A percentile compares a stretch with the other conserved stretches of the same genome.
Evolutionary conservation across 2,329 filamentous ascomycete genomes (phyloP).

Genomic region (Aspergillus sojae): DNA sequence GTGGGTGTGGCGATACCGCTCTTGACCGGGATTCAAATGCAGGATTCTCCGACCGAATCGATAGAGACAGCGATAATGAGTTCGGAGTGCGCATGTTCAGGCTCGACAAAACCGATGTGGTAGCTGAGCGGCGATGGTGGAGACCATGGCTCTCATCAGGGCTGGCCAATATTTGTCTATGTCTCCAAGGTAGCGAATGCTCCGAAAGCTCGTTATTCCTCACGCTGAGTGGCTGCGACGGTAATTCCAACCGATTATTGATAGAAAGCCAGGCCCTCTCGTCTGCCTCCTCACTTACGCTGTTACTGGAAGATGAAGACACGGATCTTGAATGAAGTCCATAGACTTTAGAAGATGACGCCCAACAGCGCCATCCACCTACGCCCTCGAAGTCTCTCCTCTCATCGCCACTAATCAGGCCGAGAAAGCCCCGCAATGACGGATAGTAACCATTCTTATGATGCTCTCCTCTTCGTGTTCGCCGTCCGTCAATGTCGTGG

Average conservation of each 20-base stretch:
- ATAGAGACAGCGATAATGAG: conserved; percentile 21
- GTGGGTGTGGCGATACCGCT: conserved; percentile 22
- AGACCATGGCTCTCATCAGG: conserved; percentile 11
- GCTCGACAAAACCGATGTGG: conserved; percentile 32
- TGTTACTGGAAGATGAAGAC: conserved; percentile 29
- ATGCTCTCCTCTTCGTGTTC: conserved; percentile 19
- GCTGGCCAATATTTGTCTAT: conserved; percentile 1
- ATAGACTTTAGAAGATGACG: conserved; percentile 21
- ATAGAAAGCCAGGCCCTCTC: conserved; percentile 43
- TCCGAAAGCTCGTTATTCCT: conserved; percentile 15
- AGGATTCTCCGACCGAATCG: conserved; percentile 20
- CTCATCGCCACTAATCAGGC: conserved; percentile 35
- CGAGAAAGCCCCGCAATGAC: conserved; percentile 23
- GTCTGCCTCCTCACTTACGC: conserved; percentile 30
- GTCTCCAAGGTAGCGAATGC: conserved; percentile 14
- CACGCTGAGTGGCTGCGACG: conserved; percentile 31
- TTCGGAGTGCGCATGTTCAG: conserved; percentile 12
- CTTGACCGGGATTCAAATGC: conserved; percentile 16
- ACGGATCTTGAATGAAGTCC: conserved; percentile 25
- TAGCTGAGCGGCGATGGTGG: conserved; percentile 39
- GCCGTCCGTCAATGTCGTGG: conserved; percentile 11
- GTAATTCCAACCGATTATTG: conserved; percentile 42
- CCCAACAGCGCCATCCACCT: conserved; percentile 42
- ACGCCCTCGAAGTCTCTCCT: conserved; percentile 49
- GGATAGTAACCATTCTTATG: conserved; percentile 18